phyloP scores from a whole-genome alignment of 2,329 filamentous ascomycete genomes.

The Bertia moriformis region DNA sequence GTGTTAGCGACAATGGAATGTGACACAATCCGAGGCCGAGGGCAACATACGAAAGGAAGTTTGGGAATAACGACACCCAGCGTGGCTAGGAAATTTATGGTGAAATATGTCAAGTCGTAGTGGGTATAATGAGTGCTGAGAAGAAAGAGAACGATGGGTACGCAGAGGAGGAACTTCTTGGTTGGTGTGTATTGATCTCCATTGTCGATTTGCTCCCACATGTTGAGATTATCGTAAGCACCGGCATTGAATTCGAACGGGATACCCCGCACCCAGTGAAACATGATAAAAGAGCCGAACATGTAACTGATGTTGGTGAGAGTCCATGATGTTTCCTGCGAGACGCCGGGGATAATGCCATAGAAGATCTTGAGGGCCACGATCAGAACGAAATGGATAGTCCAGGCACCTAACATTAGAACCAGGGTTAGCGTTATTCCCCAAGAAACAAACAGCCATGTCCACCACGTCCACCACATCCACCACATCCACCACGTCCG shows the following conservation, averaged over 20 bases:
- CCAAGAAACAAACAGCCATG: not conserved
- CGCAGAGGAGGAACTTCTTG: constrained; percentile 93
- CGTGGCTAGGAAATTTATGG: constrained; percentile 88
- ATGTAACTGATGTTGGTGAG: constrained; percentile 98
- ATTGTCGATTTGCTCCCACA: constrained; percentile 99
- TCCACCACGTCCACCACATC: not conserved
- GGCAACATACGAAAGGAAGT: constrained; percentile 68
- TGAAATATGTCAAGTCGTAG: constrained; percentile 93
- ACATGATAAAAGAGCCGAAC: constrained; percentile 98
- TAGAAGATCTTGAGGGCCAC: constrained; percentile 85
- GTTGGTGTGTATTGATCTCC: constrained; percentile 96
- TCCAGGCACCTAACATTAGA: constrained; percentile 70
- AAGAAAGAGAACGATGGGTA: constrained; percentile 86
- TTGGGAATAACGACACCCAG: constrained; percentile 91
- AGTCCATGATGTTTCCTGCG: constrained; percentile 97
- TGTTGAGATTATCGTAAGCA: constrained; percentile 97
- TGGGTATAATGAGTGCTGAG: constrained; percentile 98
- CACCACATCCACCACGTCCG: not conserved
- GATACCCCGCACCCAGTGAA: constrained; percentile 94
- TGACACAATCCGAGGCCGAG: not conserved
- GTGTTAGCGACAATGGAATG: not conserved
- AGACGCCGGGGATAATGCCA: constrained; percentile 89
- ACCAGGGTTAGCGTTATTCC: not conserved
- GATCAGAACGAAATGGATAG: constrained; percentile 90
- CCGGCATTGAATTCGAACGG: constrained; percentile 98